phyloP scores from a whole-genome alignment of 225 moss, liverwort and hornwort species.

The Marchantia paleacea region DNA sequence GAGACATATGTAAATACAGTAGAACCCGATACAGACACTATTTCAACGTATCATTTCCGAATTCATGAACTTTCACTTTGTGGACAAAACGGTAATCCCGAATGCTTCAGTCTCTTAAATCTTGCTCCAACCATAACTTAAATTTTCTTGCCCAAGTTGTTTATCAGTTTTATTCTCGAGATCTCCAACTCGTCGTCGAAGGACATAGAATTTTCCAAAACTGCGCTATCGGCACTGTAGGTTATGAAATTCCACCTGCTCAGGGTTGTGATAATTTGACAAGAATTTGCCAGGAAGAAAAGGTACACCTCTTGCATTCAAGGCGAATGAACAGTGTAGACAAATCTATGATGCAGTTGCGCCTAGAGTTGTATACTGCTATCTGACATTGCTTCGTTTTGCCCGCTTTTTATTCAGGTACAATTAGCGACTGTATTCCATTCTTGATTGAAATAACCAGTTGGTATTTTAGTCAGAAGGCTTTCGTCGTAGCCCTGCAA shows the following conservation, averaged over 20 bases:
- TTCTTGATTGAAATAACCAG: neutral
- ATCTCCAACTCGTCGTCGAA: neutral
- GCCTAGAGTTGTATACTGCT: neutral
- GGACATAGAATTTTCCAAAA: neutral
- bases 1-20: slow-evolving; percentile 56
- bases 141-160: neutral
- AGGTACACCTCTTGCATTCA: neutral
- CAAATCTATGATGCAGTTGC: neutral
- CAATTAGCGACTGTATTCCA: neutral
- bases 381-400: neutral
- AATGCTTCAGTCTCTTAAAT: neutral
- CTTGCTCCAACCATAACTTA: neutral
- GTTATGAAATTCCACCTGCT: neutral
- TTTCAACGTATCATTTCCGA: slow-evolving; percentile 79
- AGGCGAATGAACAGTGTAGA: neutral
- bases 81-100: slow-evolving; percentile 65
- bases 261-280: neutral
- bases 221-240: neutral
- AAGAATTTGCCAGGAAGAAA: neutral
- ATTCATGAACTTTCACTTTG: slow-evolving; percentile 79
- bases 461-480: neutral
- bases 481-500: neutral
- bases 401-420: neutral
- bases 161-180: neutral
- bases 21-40: slow-evolving; percentile 49